Percentiles rank a stretch among this genome's conserved stretches.
Evolutionary conservation across 768 basidiomycete species (phyloP).

Genomic region (Psilocybe azurescens): DNA sequence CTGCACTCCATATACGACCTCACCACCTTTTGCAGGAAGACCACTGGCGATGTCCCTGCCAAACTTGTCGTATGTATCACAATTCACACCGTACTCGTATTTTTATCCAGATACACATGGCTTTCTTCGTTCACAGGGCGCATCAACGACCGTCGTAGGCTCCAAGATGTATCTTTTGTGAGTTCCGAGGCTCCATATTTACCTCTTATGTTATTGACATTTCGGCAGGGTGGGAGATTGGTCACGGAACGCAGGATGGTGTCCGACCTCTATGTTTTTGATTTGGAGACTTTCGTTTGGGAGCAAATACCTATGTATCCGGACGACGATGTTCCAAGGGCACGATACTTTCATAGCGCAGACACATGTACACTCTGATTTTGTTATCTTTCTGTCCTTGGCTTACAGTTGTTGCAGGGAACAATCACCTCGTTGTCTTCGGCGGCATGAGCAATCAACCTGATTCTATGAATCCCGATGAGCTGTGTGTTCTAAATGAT

Average conservation of each 20-base stretch:
- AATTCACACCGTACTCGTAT: not conserved
- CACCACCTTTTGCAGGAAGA: slow-evolving; percentile 84
- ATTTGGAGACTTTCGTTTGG: slow-evolving; percentile 85
- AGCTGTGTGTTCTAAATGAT: slow-evolving; percentile 92
- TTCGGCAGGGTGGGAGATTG: slow-evolving; percentile 77
- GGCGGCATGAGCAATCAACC: slow-evolving; percentile 92
- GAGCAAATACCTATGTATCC: slow-evolving; percentile 61
- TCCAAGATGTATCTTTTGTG: slow-evolving; percentile 89
- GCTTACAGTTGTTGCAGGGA: slow-evolving; percentile 57
- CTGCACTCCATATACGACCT: slow-evolving; percentile 88
- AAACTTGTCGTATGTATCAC: slow-evolving; percentile 76
- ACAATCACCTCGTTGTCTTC: slow-evolving; percentile 89
- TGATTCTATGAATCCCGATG: slow-evolving; percentile 72
- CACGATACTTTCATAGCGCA: slow-evolving; percentile 95
- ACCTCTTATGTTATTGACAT: slow-evolving; percentile 6
- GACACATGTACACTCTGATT: slow-evolving; percentile 67
- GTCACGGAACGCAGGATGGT: slow-evolving; percentile 90
- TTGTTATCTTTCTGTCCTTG: not conserved
- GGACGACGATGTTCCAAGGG: slow-evolving; percentile 75
- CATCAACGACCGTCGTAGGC: slow-evolving; percentile 89
- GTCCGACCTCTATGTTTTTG: slow-evolving; percentile 88
- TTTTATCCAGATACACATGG: slow-evolving; percentile 5
- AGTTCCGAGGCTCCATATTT: slow-evolving; percentile 30
- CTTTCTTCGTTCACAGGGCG: slow-evolving; percentile 57
- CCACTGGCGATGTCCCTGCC: slow-evolving; percentile 85